These are phyloP conservation scores for Metschnikowia amazonensis DNA, from an alignment of 805 yeast genomes.

Conservation along the genomic window DNA sequence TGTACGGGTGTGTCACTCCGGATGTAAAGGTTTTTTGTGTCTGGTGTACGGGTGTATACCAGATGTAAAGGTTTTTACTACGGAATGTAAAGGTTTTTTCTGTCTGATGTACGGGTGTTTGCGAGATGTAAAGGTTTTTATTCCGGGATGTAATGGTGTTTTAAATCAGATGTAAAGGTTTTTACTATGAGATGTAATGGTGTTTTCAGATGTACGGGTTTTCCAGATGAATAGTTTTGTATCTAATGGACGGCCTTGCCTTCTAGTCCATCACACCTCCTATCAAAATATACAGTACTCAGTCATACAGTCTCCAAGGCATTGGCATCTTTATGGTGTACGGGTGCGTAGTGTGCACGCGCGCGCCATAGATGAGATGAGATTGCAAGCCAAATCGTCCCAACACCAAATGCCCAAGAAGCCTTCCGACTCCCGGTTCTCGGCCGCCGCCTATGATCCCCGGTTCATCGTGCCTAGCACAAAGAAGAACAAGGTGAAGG, in stretches of 20 bases:
- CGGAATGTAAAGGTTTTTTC: not conserved
- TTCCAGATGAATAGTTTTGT: no score
- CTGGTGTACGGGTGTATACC: no score
- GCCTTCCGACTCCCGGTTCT: constrained; percentile 67
- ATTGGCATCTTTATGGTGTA: not conserved
- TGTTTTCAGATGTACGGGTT: no score
- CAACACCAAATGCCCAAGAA: constrained; percentile 8
- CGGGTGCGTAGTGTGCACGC: not conserved
- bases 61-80: not conserved
- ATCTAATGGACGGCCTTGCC: no score
- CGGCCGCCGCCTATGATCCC: constrained; percentile 80
- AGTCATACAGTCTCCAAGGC: no score
- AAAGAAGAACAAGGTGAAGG: constrained; percentile 65
- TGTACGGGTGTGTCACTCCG: no score
- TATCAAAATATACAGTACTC: no score
- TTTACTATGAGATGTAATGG: no score
- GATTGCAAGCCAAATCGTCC: not conserved
- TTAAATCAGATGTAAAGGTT: no score
- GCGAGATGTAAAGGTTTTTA: not conserved
- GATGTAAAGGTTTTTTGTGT: no score
- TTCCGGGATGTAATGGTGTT: no score
- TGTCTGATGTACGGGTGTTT: not conserved
- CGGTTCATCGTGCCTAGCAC: constrained; percentile 73
- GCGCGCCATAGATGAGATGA: constrained; percentile 4
- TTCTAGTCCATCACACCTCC: no score